Evolutionary conservation across 139 green algal genomes (phyloP).

Genomic region (Micractinium conductrix): DNA sequence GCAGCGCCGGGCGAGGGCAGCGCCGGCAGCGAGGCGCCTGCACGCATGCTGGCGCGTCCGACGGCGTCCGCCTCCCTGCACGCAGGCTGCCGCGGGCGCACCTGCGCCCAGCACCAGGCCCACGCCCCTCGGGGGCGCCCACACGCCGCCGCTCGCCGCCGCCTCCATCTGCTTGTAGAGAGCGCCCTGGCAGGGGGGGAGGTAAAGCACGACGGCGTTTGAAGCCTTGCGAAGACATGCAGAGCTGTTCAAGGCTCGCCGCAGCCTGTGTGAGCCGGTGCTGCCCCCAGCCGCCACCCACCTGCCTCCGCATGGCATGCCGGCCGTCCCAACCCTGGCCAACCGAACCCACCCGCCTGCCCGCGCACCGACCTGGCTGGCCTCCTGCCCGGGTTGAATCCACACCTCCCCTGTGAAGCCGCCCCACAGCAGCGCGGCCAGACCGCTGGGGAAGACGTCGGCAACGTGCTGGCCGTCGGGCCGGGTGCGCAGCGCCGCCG

Average conservation of each 20-base stretch:
- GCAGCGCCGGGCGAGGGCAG: too few relatives aligned
- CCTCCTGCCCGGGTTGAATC: slow-evolving; percentile 69
- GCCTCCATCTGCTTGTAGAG: slow-evolving; percentile 53
- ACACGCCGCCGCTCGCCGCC: slow-evolving; percentile 8
- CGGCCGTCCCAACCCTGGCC: not conserved
- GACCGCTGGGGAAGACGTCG: slow-evolving; percentile 62
- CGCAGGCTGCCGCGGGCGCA: too few relatives aligned
- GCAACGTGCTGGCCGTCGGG: slow-evolving; percentile 55
- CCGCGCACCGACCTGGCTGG: slow-evolving; percentile 54
- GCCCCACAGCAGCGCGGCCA: slow-evolving; percentile 62
- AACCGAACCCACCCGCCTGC: not conserved
- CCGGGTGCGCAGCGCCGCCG: slow-evolving; percentile 9
- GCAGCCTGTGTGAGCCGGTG: not conserved
- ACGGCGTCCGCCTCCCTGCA: too few relatives aligned
- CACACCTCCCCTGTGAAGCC: slow-evolving; percentile 74
- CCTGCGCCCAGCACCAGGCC: slow-evolving; percentile 76
- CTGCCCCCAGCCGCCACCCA: too few relatives aligned
- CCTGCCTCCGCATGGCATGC: too few relatives aligned
- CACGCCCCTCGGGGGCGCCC: too few relatives aligned
- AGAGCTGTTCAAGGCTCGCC: not conserved
- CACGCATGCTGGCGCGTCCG: too few relatives aligned
- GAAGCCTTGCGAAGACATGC: not conserved
- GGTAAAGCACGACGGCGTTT: not conserved
- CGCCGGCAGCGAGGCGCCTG: too few relatives aligned
- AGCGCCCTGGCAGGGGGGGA: slow-evolving; percentile 12